These are phyloP conservation scores for Erysimum pusillum DNA, from an alignment of 441 rosid species.

Conservation along the genomic window DNA sequence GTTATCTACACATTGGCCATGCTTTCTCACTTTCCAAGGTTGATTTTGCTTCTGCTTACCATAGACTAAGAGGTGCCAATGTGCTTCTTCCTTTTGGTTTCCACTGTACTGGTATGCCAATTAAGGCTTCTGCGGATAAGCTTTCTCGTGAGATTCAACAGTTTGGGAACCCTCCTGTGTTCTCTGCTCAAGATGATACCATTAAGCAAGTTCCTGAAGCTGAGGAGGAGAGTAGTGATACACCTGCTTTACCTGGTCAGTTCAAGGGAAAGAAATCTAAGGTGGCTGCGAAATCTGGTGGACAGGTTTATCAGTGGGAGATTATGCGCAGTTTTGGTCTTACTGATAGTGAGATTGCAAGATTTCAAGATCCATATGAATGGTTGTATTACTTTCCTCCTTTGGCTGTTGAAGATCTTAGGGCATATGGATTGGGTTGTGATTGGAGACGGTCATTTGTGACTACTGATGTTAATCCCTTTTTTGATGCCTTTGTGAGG, in stretches of 20 bases:
- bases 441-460: conserved; percentile 96
- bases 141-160: conserved; percentile 71
- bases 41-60: conserved; percentile 85
- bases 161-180: conserved; percentile 82
- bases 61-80: conserved; percentile 82
- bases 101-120: conserved; percentile 95
- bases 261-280: conserved; percentile 86
- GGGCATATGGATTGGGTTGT: conserved; percentile 87
- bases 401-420: conserved; percentile 82
- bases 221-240: conserved; percentile 47
- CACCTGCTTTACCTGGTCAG: conserved; percentile 55
- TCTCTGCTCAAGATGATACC: conserved; percentile 45
- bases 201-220: conserved; percentile 40
- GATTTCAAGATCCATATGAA: conserved; percentile 77
- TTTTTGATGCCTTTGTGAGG: conserved; percentile 77
- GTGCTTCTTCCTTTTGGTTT: conserved; percentile 89
- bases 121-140: conserved; percentile 95
- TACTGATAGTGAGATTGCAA: conserved; percentile 68
- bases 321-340: conserved; percentile 94
- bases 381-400: conserved; percentile 89
- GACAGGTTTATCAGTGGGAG: conserved; percentile 87
- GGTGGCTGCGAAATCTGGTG: conserved; percentile 80
- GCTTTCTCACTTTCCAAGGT: conserved; percentile 88
- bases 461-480: conserved; percentile 83
- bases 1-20: conserved; percentile 86